Evolutionary conservation across 345 rosid species (phyloP), one percentile per base, ranked within the genome.

Genomic region (Carallia pectinifolia): DNA sequence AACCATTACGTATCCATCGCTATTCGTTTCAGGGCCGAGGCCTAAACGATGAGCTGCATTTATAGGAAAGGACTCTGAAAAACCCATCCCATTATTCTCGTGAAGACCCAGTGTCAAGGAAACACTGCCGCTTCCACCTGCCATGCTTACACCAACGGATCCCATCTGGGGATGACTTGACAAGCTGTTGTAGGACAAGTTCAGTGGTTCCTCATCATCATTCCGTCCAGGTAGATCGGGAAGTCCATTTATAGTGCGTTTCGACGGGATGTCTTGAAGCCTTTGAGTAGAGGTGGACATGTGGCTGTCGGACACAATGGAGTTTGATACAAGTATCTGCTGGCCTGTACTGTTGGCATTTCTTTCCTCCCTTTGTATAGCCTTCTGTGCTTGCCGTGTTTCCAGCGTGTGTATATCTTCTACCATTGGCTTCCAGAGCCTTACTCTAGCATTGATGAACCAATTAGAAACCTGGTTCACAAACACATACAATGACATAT

Each of bases 371-470:
- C 74, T 83, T 18, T 75, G 86, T 3, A 84, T 73, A 52, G 75
- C 54, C 64, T 85, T 90, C 53, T 83, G 91, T 60, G 81, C 72
- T 85, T 89, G 89, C 64, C 87, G 81, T 17, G 86, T 87, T 68
- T 92, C 97, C 30, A 92, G 79, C 82, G 30, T 87, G 79, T 90
- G 96, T 61, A 92, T 90, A 81, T 92, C 97, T 80, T 92, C 97
- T 55, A 92, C 97, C 97, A 92, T 90, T 7, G 97, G 97, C 82
- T 92, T 92, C 97, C 97, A 92, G 65, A 92, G 86, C 86, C 97
- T 83, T 62, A 92, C 97, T 73, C 97, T 77, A n/a, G 97, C 97
- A 79, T 90, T 90, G 53, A 92, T 92, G 74, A 92, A 92, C 96
- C 97, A 92, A 62, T 92, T 92, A 0, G 97, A 92, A 59, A 91